phyloP scores from a whole-genome alignment of 2,329 filamentous ascomycete genomes.

The Pseudocercospora eumusae region DNA sequence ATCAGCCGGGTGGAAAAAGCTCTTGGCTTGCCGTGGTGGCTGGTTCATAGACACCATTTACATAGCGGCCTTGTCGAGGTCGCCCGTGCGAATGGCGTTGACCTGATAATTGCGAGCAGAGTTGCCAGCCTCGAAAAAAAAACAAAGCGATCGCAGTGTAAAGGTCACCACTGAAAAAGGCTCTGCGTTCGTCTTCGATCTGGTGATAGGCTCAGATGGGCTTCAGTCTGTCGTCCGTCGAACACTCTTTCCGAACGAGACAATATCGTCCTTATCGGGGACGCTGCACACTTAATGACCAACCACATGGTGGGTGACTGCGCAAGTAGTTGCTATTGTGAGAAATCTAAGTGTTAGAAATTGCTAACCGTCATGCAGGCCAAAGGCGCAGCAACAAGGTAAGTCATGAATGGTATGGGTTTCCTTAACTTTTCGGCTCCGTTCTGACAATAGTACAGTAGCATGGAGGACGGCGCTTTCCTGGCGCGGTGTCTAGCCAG shows the following conservation, averaged over 20 bases:
- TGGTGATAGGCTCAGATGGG: slow-evolving; percentile 39
- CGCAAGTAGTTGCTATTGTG: too few relatives aligned
- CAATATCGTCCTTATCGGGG: slow-evolving; percentile 50
- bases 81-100: slow-evolving; percentile 44
- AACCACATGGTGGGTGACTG: slow-evolving; percentile 46
- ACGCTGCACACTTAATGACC: slow-evolving; percentile 48
- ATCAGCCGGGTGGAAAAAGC: slow-evolving; percentile 40
- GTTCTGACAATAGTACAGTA: not conserved
- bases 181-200: slow-evolving; percentile 29
- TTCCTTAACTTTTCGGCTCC: not conserved
- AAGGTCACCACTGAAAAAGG: slow-evolving; percentile 37
- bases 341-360: too few relatives aligned
- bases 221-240: slow-evolving; percentile 41
- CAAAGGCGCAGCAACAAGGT: slow-evolving; percentile 21
- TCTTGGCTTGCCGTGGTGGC: slow-evolving; percentile 47
- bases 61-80: slow-evolving; percentile 48
- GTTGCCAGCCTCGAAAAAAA: slow-evolving; percentile 41
- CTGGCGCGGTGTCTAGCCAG: slow-evolving; percentile 43
- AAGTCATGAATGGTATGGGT: not conserved
- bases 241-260: slow-evolving; percentile 46
- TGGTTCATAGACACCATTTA: slow-evolving; percentile 52
- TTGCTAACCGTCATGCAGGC: slow-evolving; percentile 29
- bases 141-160: slow-evolving; percentile 35
- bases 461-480: slow-evolving; percentile 37
- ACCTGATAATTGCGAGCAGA: slow-evolving; percentile 43